A percentile compares a stretch with the other conserved stretches of the same genome.
phyloP scores from a whole-genome alignment of 2,329 filamentous ascomycete species.

The Talaromyces verruculosus region DNA sequence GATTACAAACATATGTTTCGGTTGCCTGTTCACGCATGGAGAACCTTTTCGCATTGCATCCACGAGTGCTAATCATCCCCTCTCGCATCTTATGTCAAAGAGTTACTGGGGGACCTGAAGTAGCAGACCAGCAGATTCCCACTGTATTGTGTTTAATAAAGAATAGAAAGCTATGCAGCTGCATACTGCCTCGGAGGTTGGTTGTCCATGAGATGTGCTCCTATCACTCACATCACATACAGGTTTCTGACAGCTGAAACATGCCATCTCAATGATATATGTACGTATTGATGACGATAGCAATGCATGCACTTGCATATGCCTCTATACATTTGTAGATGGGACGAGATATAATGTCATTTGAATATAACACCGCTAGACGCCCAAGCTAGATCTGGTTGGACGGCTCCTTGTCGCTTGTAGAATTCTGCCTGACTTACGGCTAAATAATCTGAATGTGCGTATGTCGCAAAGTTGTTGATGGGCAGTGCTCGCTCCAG shows the following conservation, averaged over 20 bases:
- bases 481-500: background rate
- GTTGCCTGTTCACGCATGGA: background rate
- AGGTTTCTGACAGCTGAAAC: slow-evolving; percentile 1
- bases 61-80: background rate
- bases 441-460: background rate
- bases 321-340: background rate
- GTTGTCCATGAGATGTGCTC: background rate
- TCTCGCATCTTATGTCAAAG: background rate
- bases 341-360: background rate
- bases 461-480: background rate
- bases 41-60: background rate
- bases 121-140: background rate
- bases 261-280: background rate
- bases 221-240: background rate
- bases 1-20: background rate
- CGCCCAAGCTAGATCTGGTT: background rate
- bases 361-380: background rate
- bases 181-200: background rate
- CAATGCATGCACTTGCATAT: background rate
- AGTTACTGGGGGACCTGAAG: background rate
- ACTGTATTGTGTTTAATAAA: background rate
- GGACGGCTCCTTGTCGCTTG: background rate
- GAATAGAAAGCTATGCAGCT: background rate
- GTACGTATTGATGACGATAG: background rate
- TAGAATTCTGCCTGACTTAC: background rate